Conservation (phyloP, 2,329 filamentous ascomycete species). For the Paradendryphiella salina region DNA sequence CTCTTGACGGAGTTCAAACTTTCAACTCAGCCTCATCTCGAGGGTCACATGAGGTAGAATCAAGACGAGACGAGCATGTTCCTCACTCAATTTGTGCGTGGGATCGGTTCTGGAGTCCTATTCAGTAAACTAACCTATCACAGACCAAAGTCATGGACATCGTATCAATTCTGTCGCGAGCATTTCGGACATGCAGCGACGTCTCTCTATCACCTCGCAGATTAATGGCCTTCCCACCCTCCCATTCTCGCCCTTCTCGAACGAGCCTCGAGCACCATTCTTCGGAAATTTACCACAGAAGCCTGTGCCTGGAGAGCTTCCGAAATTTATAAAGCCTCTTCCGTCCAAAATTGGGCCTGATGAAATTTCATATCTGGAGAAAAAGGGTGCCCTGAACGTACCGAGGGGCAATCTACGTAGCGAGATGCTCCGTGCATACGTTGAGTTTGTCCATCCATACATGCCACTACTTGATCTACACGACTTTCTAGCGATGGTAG, state of each 20-base stretch:
- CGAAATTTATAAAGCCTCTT: slow-evolving; percentile 76
- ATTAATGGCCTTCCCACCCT: slow-evolving; percentile 40
- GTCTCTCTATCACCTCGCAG: slow-evolving; percentile 49
- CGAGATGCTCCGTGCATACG: slow-evolving; percentile 77
- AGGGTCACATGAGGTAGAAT: slow-evolving; percentile 51
- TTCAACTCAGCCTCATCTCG: slow-evolving; percentile 37
- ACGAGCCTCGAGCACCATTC: slow-evolving; percentile 39
- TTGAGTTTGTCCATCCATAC: slow-evolving; percentile 90
- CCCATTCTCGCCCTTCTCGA: slow-evolving; percentile 44
- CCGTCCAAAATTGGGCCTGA: slow-evolving; percentile 76
- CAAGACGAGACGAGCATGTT: slow-evolving; percentile 60
- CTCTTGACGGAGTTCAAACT: slow-evolving; percentile 41
- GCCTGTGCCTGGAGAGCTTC: slow-evolving; percentile 53
- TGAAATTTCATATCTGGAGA: slow-evolving; percentile 79
- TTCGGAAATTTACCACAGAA: slow-evolving; percentile 56
- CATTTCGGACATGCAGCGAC: slow-evolving; percentile 52
- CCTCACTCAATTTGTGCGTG: slow-evolving; percentile 66
- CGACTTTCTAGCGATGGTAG: slow-evolving; percentile 63
- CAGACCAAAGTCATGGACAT: slow-evolving; percentile 55
- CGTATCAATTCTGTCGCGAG: slow-evolving; percentile 44
- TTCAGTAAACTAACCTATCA: slow-evolving; percentile 20
- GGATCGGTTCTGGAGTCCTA: slow-evolving; percentile 11
- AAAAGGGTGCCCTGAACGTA: slow-evolving; percentile 81
- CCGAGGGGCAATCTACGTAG: slow-evolving; percentile 72
- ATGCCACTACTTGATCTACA: slow-evolving; percentile 81